phyloP scores from a whole-genome alignment of 2,329 filamentous ascomycete genomes.

The Fusarium newnesense region DNA sequence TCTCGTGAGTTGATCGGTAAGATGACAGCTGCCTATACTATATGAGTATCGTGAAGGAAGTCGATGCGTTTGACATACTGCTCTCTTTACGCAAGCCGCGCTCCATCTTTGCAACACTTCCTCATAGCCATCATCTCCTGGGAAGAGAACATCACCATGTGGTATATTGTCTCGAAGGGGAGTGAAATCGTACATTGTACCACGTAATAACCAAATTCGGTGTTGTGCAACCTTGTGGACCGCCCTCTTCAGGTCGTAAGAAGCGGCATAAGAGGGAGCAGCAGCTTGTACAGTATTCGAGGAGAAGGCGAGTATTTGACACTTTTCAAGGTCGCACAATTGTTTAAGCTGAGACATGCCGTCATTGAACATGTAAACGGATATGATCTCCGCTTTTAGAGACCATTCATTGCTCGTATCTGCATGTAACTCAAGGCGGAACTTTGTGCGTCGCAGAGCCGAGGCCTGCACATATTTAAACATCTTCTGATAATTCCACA shows the following conservation, averaged over 20 bases:
- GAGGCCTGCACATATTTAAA: not conserved
- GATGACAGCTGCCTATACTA: conserved; percentile 52
- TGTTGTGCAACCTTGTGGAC: not conserved
- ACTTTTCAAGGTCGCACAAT: conserved; percentile 18
- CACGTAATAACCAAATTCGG: not conserved
- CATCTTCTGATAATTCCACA: conserved; percentile 11
- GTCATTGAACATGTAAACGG: conserved; percentile 26
- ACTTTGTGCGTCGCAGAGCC: not conserved
- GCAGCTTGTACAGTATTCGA: not conserved
- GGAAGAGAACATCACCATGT: conserved; percentile 43
- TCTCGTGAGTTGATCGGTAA: conserved; percentile 52
- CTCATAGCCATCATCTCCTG: conserved; percentile 47
- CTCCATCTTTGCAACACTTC: conserved; percentile 50
- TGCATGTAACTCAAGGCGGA: not conserved
- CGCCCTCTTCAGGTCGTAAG: not conserved
- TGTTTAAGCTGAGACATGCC: conserved; percentile 35
- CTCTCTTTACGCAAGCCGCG: conserved; percentile 48
- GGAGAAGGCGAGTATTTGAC: conserved; percentile 25
- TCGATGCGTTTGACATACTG: conserved; percentile 33
- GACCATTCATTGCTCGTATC: not conserved
- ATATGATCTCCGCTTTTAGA: not conserved
- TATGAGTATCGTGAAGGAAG: not conserved
- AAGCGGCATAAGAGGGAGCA: not conserved
- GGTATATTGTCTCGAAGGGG: conserved; percentile 22
- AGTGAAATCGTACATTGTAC: conserved; percentile 32